phyloP scores from a whole-genome alignment of 163 green algal genomes.

The Prototheca wickerhamii region DNA sequence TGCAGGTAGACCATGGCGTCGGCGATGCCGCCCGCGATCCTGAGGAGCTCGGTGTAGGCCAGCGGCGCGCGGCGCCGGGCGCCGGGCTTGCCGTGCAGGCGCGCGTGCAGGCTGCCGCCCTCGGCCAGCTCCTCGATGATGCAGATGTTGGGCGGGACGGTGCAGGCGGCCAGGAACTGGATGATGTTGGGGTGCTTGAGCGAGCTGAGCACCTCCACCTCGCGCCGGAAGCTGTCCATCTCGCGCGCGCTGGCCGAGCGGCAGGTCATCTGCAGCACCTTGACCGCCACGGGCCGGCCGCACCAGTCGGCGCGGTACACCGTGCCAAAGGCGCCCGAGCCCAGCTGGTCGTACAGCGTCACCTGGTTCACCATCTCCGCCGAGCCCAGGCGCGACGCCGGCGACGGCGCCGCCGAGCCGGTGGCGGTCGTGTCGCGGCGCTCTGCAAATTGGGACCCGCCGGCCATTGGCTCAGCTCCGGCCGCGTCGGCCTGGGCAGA shows the following conservation, averaged over 20 bases:
- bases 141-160: constrained; percentile 37
- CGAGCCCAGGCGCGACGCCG: not conserved
- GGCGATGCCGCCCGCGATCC: constrained; percentile 39
- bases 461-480: not conserved
- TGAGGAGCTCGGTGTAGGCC: constrained; percentile 34
- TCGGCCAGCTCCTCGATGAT: constrained; percentile 47
- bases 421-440: too few species aligned
- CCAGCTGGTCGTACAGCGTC: constrained; percentile 49
- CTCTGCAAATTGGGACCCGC: too few species aligned
- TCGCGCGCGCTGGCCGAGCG: constrained; percentile 14
- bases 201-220: constrained; percentile 53
- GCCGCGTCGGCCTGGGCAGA: too few species aligned
- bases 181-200: constrained; percentile 61
- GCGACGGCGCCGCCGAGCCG: too few species aligned
- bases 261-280: constrained; percentile 57
- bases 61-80: constrained; percentile 17
- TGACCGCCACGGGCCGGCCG: constrained; percentile 49
- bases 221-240: constrained; percentile 26
- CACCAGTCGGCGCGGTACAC: constrained; percentile 32
- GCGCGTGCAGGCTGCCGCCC: constrained; percentile 45
- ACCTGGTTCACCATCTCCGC: constrained; percentile 50
- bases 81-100: constrained; percentile 36
- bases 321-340: constrained; percentile 45
- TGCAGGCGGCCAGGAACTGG: constrained; percentile 36
- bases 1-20: constrained; percentile 54